These are phyloP conservation scores for Rhizophlyctis rosea DNA, from an alignment of 192 early-diverging fungal species.

Conservation along the genomic window DNA sequence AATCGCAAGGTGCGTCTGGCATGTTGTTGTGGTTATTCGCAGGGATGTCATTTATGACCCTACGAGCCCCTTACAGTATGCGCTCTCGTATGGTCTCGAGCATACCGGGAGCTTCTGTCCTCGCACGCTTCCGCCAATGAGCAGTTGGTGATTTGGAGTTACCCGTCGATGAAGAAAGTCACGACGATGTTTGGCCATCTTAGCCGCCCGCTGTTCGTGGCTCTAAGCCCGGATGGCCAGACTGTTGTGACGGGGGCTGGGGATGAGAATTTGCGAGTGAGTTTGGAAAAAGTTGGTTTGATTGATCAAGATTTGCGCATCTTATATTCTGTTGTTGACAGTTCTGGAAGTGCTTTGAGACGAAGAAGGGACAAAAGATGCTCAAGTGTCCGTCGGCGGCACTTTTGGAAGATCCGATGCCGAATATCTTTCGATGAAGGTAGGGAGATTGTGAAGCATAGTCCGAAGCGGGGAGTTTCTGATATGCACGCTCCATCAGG, in stretches of 20 bases:
- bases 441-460: too few relatives aligned
- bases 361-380: conserved; percentile 11
- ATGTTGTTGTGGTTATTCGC: neutral
- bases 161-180: conserved; percentile 28
- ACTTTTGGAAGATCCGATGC: neutral
- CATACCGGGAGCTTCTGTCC: conserved; percentile 42
- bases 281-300: neutral
- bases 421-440: neutral
- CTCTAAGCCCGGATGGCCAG: conserved; percentile 43
- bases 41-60: neutral
- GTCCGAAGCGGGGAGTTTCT: too few relatives aligned
- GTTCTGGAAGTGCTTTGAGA: conserved; percentile 38
- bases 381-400: neutral
- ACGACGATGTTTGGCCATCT: conserved; percentile 34
- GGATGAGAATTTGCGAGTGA: conserved; percentile 41
- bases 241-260: conserved; percentile 37
- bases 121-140: conserved; percentile 27
- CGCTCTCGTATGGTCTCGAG: conserved; percentile 34
- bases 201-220: conserved; percentile 32
- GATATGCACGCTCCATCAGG: too few relatives aligned
- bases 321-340: neutral
- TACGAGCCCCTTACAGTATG: conserved; percentile 30
- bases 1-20: neutral
- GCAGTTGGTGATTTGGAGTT: conserved; percentile 40
- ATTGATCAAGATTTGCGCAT: neutral